Percentiles rank a stretch among this genome's conserved stretches.
These are phyloP conservation scores for Barbatosphaeria neglecta DNA, from an alignment of 495 filamentous ascomycete species.

Conservation along the genomic window DNA sequence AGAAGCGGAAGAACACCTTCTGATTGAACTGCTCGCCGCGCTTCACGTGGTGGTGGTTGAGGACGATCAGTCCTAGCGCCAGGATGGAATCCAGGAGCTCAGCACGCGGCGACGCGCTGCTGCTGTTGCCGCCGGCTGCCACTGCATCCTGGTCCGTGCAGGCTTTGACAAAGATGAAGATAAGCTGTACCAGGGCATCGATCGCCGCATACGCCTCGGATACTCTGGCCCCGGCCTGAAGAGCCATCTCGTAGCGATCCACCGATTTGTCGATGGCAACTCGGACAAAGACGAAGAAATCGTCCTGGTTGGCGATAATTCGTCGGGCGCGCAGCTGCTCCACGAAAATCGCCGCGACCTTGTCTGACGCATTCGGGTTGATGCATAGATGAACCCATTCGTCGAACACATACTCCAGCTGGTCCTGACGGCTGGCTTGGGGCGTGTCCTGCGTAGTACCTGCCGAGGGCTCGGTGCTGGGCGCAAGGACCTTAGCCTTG, in stretches of 20 bases:
- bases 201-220: slow-evolving; percentile 62
- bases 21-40: slow-evolving; percentile 74
- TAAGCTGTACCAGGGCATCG: slow-evolving; percentile 81
- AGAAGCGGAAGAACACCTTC: slow-evolving; percentile 83
- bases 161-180: slow-evolving; percentile 60
- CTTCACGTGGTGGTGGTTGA: slow-evolving; percentile 76
- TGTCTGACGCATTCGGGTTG: slow-evolving; percentile 57
- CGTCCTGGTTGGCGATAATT: slow-evolving; percentile 58
- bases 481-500: slow-evolving; percentile 58
- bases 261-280: slow-evolving; percentile 72
- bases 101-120: slow-evolving; percentile 34
- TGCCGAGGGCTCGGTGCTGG: slow-evolving; percentile 35
- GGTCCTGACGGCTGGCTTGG: slow-evolving; percentile 45
- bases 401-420: slow-evolving; percentile 86
- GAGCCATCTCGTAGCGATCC: slow-evolving; percentile 55
- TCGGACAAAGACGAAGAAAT: slow-evolving; percentile 66
- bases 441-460: slow-evolving; percentile 10
- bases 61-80: slow-evolving; percentile 61
- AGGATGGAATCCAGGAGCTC: slow-evolving; percentile 65
- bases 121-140: slow-evolving; percentile 42
- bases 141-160: slow-evolving; percentile 1
- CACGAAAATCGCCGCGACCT: slow-evolving; percentile 64
- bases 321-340: slow-evolving; percentile 66
- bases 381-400: slow-evolving; percentile 85
- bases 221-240: slow-evolving; percentile 46